Evolutionary conservation across 2,329 filamentous ascomycete species (phyloP).

Genomic region (Verticillium albo-atrum): DNA sequence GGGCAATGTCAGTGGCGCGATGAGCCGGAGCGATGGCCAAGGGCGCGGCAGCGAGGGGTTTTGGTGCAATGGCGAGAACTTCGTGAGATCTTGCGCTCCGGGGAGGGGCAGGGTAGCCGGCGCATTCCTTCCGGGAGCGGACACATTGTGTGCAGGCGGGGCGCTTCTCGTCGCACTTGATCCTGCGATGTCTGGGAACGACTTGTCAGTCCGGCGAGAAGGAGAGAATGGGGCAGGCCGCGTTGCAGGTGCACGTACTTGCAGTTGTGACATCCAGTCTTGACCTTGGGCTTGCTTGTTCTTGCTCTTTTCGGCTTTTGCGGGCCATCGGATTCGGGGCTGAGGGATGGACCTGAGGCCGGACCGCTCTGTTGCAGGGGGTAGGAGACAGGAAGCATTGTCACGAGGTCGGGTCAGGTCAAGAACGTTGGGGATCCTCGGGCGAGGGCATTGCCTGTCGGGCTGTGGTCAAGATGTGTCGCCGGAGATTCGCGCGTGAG

Average conservation of each 20-base stretch:
- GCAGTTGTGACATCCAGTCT: constrained; percentile 64
- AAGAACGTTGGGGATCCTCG: not conserved
- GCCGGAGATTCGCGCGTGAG: not conserved
- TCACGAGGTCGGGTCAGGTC: not conserved
- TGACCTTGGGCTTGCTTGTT: constrained; percentile 57
- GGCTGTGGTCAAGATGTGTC: not conserved
- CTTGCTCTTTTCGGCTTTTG: constrained; percentile 37
- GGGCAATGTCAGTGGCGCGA: not conserved
- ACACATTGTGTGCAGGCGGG: constrained; percentile 58
- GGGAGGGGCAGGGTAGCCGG: constrained; percentile 57
- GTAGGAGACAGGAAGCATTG: not conserved
- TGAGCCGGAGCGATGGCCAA: constrained; percentile 1
- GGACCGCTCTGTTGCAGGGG: not conserved
- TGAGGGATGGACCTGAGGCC: not conserved
- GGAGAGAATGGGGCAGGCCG: not conserved
- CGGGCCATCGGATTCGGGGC: not conserved
- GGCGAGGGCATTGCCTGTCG: constrained; percentile 1
- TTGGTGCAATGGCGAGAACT: constrained; percentile 46
- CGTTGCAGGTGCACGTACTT: constrained; percentile 45
- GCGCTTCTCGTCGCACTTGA: constrained; percentile 63
- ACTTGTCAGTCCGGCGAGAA: constrained; percentile 13
- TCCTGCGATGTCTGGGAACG: constrained; percentile 47
- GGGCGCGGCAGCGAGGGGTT: constrained; percentile 24
- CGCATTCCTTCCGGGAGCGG: constrained; percentile 52
- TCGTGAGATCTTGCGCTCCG: constrained; percentile 41